Evolutionary conservation across 495 filamentous ascomycete genomes (phyloP), one percentile per base, ranked within the genome.

Genomic region (Endocarpon pusillum): DNA sequence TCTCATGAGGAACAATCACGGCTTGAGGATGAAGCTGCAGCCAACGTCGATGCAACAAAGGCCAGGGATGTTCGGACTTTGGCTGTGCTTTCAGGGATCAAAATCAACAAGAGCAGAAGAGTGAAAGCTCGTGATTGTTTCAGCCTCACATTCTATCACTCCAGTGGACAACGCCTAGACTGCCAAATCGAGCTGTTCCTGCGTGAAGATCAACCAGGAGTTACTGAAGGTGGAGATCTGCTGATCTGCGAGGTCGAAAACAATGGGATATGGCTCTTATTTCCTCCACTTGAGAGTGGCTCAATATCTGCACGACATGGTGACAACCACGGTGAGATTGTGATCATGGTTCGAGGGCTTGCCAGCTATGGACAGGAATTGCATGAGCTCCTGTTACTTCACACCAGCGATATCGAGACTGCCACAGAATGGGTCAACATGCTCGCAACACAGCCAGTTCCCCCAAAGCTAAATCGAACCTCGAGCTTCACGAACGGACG

Each of bases 101-200:
- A 44, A 9, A 69, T 96, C 25, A 75, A 91, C 43, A 69, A 62
- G 19, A 66, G 59, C 19, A 71, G 80, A 24, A 75, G 78, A 37
- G 89, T 99, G 12, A 69, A 69, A 33, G 86, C 86, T 22, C 75
- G 89, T 39, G 89, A 99, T 48, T 72, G 75, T 32, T 99, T 96
- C 56, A 75, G 74, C 36, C 58, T 99, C 36, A 73, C 87, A 39
- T 53, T 99, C 2, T 66, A 68, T 37, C 89, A 99, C 52, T 91
- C 91, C 1, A 91, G 66, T 48, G 91, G 87, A 0, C 85, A 94
- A 45, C 61, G 81, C 24, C 63, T 96, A 15, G 81, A 79, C 41
- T 94, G 89, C 46, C 78, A 77, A 34, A 71, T 91, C n/a, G 91
- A 96, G 48, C 45, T 96, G 4, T 64, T 94, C 7, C 62, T 87